A percentile compares a stretch with the other conserved stretches of the same genome.
These are phyloP conservation scores for Cyberlindnera japonica DNA, from an alignment of 805 yeast species.

Conservation along the genomic window DNA sequence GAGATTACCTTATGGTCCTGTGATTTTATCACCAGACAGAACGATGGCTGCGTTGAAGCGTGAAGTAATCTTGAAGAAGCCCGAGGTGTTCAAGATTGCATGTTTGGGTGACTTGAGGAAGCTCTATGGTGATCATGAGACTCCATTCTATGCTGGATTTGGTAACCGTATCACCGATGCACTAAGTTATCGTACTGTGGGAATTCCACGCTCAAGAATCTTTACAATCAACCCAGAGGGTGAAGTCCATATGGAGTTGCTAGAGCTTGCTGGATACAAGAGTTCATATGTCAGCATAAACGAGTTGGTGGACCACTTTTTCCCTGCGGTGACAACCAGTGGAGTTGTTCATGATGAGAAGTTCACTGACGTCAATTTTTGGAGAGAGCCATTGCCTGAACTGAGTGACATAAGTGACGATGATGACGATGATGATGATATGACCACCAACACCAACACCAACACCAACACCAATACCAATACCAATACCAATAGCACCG, in stretches of 20 bases:
- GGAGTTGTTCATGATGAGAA: conserved; percentile 35
- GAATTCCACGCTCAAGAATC: conserved; percentile 89
- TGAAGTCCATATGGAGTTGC: conserved; percentile 93
- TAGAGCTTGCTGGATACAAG: conserved; percentile 89
- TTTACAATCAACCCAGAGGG: conserved; percentile 96
- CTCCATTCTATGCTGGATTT: conserved; percentile 96
- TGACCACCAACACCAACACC: too few species aligned
- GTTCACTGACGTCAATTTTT: conserved; percentile 83
- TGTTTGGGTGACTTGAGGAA: conserved; percentile 82
- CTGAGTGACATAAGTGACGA: conserved; percentile 56
- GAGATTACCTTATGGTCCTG: conserved; percentile 84
- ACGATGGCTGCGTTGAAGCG: conserved; percentile 92
- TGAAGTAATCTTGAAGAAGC: conserved; percentile 90
- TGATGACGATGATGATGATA: conserved; percentile 31
- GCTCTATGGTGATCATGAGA: conserved; percentile 54
- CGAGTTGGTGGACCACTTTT: conserved; percentile 94
- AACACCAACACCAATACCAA: too few species aligned
- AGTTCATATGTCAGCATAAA: conserved; percentile 86
- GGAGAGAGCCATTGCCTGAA: conserved; percentile 80
- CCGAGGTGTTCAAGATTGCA: conserved; percentile 98
- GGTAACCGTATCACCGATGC: conserved; percentile 98
- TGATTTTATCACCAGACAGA: conserved; percentile 90
- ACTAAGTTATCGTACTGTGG: conserved; percentile 86
- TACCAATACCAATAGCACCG: too few species aligned
- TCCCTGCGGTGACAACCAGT: conserved; percentile 66